phyloP scores from a whole-genome alignment of 2,329 filamentous ascomycete species.

The Diaporthe ilicicola region DNA sequence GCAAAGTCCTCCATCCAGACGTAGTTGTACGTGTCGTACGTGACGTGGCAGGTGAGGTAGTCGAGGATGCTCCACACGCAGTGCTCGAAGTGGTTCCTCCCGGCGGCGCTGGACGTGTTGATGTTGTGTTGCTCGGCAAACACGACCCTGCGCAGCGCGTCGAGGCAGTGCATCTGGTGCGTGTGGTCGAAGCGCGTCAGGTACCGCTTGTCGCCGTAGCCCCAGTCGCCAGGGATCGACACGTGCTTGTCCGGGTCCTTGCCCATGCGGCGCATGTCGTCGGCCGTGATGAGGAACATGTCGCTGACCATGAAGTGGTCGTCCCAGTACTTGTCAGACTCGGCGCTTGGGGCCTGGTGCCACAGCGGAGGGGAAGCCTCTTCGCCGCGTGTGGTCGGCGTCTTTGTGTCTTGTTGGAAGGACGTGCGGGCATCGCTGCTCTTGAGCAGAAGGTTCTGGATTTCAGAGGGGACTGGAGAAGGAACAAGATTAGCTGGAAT shows the following conservation, averaged over 20 bases:
- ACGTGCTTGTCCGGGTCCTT: slow-evolving; percentile 18
- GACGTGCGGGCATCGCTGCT: not conserved
- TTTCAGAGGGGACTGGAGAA: not conserved
- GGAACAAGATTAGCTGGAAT: not conserved
- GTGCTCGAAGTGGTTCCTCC: slow-evolving; percentile 23
- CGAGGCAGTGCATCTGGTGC: slow-evolving; percentile 19
- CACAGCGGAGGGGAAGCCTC: not conserved
- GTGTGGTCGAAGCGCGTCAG: slow-evolving; percentile 24
- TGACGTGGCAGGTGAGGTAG: slow-evolving; percentile 20
- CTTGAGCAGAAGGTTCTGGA: not conserved
- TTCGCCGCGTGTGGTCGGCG: slow-evolving; percentile 12
- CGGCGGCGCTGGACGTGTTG: slow-evolving; percentile 3
- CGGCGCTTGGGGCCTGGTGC: not conserved
- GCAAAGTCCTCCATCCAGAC: slow-evolving; percentile 24
- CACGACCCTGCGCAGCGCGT: slow-evolving; percentile 1
- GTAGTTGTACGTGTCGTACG: slow-evolving; percentile 19
- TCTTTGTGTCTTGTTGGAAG: slow-evolving; percentile 7
- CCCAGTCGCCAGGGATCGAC: not conserved
- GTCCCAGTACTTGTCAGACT: slow-evolving; percentile 12
- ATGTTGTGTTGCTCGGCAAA: slow-evolving; percentile 6
- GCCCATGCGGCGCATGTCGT: slow-evolving; percentile 8
- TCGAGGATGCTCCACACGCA: slow-evolving; percentile 20
- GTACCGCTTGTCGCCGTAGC: slow-evolving; percentile 12
- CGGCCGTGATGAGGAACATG: slow-evolving; percentile 17
- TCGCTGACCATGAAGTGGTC: slow-evolving; percentile 17